Evolutionary conservation across 2,329 filamentous ascomycete species (phyloP).

Genomic region (Zarea fungicola): DNA sequence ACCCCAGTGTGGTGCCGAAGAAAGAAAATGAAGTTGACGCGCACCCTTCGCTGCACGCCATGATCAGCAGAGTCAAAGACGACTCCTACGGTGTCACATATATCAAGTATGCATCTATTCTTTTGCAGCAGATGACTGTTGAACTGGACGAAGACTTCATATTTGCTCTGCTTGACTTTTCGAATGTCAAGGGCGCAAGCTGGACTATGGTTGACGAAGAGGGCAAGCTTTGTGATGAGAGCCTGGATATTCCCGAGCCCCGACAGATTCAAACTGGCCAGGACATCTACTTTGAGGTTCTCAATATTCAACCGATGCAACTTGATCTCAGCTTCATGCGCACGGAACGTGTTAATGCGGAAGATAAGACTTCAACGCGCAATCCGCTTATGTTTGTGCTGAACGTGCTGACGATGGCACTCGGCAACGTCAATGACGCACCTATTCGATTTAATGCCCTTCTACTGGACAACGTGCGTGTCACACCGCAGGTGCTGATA

Average conservation of each 20-base stretch:
- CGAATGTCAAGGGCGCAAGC: conserved; percentile 83
- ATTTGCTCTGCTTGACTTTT: conserved; percentile 90
- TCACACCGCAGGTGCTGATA: conserved; percentile 77
- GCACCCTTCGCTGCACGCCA: conserved; percentile 88
- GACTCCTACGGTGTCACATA: conserved; percentile 97
- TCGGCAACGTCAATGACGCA: conserved; percentile 97
- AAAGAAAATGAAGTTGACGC: conserved; percentile 93
- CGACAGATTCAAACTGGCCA: conserved; percentile 77
- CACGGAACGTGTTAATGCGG: conserved; percentile 91
- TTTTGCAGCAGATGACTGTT: conserved; percentile 96
- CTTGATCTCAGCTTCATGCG: conserved; percentile 95
- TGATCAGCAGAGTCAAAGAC: conserved; percentile 92
- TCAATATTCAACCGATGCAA: conserved; percentile 98
- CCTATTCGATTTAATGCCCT: conserved; percentile 90
- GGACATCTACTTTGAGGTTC: conserved; percentile 95
- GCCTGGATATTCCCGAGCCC: conserved; percentile 87
- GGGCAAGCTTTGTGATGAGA: conserved; percentile 83
- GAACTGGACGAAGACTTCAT: conserved; percentile 98
- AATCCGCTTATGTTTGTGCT: conserved; percentile 99
- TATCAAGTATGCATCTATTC: conserved; percentile 92
- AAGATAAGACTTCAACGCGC: conserved; percentile 83
- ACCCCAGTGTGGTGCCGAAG: conserved; percentile 96
- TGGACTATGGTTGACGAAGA: conserved; percentile 67
- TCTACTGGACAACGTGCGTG: conserved; percentile 89
- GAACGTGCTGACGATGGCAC: conserved; percentile 98